Evolutionary conservation across 1,284 basidiomycete species (phyloP).

Genomic region (Anthracocystis walkeri): DNA sequence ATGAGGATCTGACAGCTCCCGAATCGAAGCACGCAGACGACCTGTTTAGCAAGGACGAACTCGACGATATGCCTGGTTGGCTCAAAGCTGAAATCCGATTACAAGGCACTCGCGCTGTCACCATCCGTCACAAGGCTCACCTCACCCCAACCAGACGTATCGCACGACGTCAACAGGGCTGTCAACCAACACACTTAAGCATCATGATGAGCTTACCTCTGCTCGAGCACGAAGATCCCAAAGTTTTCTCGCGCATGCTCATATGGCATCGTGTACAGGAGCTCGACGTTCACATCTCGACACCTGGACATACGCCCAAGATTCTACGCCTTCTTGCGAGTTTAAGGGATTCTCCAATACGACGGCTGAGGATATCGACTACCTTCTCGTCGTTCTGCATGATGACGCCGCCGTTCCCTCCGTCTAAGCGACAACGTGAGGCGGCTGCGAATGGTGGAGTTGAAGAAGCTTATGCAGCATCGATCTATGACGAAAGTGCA

Average conservation of each 20-base stretch:
- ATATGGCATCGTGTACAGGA: slow-evolving; percentile 64
- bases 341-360: slow-evolving; percentile 50
- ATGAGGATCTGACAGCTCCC: neutral
- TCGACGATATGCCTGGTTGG: slow-evolving; percentile 66
- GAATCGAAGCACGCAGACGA: slow-evolving; percentile 34
- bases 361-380: slow-evolving; percentile 59
- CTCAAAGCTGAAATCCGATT: slow-evolving; percentile 57
- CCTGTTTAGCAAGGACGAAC: slow-evolving; percentile 46
- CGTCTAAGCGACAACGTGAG: slow-evolving; percentile 36
- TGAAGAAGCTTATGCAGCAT: neutral
- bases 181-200: slow-evolving; percentile 57
- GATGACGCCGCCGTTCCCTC: slow-evolving; percentile 51
- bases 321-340: slow-evolving; percentile 53
- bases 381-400: slow-evolving; percentile 58
- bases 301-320: slow-evolving; percentile 50
- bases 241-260: slow-evolving; percentile 58
- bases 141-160: slow-evolving; percentile 46
- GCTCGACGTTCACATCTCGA: slow-evolving; percentile 60
- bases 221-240: slow-evolving; percentile 63
- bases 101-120: slow-evolving; percentile 50
- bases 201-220: slow-evolving; percentile 62
- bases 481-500: neutral
- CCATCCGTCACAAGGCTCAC: slow-evolving; percentile 59
- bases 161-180: slow-evolving; percentile 42
- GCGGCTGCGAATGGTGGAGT: neutral